Conservation (phyloP, 495 filamentous ascomycete species). For the Hypoxylon crocopeplum region DNA sequence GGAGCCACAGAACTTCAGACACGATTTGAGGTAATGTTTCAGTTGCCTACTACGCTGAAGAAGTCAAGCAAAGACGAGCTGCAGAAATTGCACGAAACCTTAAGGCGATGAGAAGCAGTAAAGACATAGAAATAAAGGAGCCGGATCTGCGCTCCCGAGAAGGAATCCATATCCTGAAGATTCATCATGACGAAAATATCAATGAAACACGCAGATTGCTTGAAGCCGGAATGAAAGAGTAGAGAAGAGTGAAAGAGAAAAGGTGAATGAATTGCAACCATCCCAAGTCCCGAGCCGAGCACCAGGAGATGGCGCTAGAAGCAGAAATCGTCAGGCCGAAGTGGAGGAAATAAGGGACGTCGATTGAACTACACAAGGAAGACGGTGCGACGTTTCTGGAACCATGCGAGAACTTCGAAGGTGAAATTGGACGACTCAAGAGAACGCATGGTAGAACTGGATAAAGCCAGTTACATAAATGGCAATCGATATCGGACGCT, state of each 20-base stretch:
- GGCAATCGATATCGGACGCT: neutral
- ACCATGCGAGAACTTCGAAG: neutral
- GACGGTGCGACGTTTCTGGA: neutral
- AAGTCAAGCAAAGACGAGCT: conserved; percentile 4
- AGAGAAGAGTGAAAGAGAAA: neutral
- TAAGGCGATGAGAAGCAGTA: neutral
- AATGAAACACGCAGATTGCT: neutral
- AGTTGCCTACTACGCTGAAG: neutral
- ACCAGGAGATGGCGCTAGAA: conserved; percentile 11
- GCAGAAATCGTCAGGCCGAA: neutral
- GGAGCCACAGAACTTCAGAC: neutral
- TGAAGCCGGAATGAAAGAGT: neutral
- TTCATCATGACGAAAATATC: neutral
- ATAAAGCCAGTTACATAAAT: neutral
- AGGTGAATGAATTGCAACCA: neutral
- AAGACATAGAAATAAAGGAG: conserved; percentile 21
- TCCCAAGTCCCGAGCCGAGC: neutral
- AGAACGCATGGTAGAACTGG: neutral
- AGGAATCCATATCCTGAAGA: neutral
- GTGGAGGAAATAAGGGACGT: neutral
- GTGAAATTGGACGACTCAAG: neutral
- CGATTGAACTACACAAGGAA: neutral
- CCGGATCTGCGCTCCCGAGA: neutral
- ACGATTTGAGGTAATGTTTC: conserved; percentile 11
- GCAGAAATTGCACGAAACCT: conserved; percentile 7